Percentiles rank a stretch among this genome's conserved stretches.
Evolutionary conservation across 768 basidiomycete species (phyloP).

Genomic region (Trametes meyenii): DNA sequence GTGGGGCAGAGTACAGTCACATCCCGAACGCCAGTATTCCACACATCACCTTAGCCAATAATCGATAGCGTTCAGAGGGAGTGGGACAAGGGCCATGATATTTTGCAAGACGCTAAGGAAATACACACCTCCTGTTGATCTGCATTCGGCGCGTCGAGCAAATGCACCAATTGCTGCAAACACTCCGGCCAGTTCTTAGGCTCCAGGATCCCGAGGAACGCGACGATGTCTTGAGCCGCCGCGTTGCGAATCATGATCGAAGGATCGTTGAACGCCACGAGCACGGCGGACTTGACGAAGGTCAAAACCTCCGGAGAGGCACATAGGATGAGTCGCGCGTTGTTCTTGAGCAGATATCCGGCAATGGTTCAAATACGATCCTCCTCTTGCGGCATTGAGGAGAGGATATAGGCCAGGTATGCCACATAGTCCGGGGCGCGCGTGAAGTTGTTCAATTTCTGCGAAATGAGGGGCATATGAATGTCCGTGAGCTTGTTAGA

Average conservation of each 20-base stretch:
- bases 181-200: conserved; percentile 96
- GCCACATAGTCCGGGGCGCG: conserved; percentile 92
- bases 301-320: conserved; percentile 66
- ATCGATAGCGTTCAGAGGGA: no score
- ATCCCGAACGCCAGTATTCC: no score
- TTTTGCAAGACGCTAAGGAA: neutral
- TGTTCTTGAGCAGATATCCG: conserved; percentile 97
- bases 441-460: conserved; percentile 90
- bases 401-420: conserved; percentile 94
- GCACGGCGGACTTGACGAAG: conserved; percentile 75
- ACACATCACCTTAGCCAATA: no score
- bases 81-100: neutral
- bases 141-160: conserved; percentile 74
- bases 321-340: conserved; percentile 74
- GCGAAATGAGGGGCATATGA: conserved; percentile 23
- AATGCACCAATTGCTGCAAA: conserved; percentile 78
- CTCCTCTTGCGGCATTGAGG: conserved; percentile 77
- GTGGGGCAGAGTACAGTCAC: no score
- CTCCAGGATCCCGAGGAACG: conserved; percentile 85
- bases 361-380: conserved; percentile 95
- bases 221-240: conserved; percentile 89
- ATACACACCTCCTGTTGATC: conserved; percentile 82
- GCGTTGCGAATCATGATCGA: conserved; percentile 92
- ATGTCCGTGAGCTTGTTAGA: conserved; percentile 20
- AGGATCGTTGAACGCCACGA: conserved; percentile 79